Evolutionary conservation across 2,329 filamentous ascomycete genomes (phyloP), one percentile per base, ranked within the genome.

Genomic region (Nigrospora oryzae): DNA sequence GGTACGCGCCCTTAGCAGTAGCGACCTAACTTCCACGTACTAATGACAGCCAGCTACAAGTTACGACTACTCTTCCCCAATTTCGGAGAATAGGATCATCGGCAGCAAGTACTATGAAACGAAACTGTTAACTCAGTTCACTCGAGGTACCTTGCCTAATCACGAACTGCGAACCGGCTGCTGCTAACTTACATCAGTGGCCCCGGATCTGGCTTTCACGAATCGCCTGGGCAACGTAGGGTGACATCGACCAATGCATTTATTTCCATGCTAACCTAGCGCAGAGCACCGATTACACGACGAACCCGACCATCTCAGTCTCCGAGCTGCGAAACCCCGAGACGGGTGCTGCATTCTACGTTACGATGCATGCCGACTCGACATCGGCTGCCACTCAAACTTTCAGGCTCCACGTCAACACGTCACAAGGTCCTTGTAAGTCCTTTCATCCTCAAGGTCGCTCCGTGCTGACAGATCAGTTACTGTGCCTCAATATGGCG

Each of bases 1-100:
- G 53, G 53, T 56, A 40, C 42, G 53, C 44, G 17, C 12, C 11
- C 12, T 30, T 14, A 10, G 30, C 7, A 11, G 14, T 12, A 7
- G 4, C 7, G 3, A 8, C 34, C 19, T 13, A 30, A 34, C 4
- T 6, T 34, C 5, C 30, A 8, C 12, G 36, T 4, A 34, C 46
- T 23, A 41, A 49, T 17, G 46, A 1, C 19, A 2, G 44, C 36
- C 12, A 30, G 77, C 71, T 2, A 77, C 74, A 3, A 80, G 75
- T 31, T 83, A 83, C 51, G 80, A 83, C 55, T 83, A 83, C 56
- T 78, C 74, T 5, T 74, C 77, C 4, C 78, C 79, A 0, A 77
- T 83, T 14, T 74, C 73, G 1, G 77, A 81, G 54, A 75, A 74
- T 51, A 69, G 79, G 12, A 64, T 64, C 11, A 74, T 83, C 16